Conservation (phyloP, 176 grass and related monocot species). For the Cenchrus fungigraminus region DNA sequence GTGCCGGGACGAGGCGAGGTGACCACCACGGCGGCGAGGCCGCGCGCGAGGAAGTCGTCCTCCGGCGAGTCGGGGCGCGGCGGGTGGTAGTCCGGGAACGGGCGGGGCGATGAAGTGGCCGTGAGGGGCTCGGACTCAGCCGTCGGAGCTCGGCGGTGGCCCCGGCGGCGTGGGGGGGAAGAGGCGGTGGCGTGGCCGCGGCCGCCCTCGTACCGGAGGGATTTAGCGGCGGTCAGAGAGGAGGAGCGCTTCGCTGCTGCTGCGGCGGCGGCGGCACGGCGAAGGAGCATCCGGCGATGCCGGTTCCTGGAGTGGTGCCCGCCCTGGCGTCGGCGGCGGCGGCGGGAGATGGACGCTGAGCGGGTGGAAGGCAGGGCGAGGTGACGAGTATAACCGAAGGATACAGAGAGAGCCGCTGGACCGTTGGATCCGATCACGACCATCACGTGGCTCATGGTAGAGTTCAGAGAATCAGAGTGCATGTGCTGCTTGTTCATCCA, state of each 20-base stretch:
- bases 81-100: constrained; percentile 64
- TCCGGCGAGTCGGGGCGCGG: constrained; percentile 58
- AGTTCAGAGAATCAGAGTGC: not conserved
- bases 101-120: constrained; percentile 20
- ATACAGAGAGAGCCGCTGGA: not conserved
- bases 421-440: not conserved
- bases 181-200: constrained; percentile 15
- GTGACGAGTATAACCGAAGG: not conserved
- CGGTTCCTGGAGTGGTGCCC: constrained; percentile 1
- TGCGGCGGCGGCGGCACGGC: constrained; percentile 19
- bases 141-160: not conserved
- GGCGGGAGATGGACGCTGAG: constrained; percentile 8
- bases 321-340: constrained; percentile 33
- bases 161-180: constrained; percentile 17
- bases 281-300: constrained; percentile 50
- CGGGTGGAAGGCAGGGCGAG: not conserved
- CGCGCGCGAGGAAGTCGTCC: constrained; percentile 56
- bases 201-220: not conserved
- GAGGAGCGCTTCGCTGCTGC: constrained; percentile 34
- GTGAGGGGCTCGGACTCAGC: not conserved
- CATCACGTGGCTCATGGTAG: not conserved
- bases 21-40: constrained; percentile 58
- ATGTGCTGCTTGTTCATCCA: no score
- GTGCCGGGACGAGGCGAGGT: constrained; percentile 28
- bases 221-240: not conserved